Evolutionary conservation across 2,329 filamentous ascomycete genomes (phyloP).

Genomic region (Sclerotinia spermophila): DNA sequence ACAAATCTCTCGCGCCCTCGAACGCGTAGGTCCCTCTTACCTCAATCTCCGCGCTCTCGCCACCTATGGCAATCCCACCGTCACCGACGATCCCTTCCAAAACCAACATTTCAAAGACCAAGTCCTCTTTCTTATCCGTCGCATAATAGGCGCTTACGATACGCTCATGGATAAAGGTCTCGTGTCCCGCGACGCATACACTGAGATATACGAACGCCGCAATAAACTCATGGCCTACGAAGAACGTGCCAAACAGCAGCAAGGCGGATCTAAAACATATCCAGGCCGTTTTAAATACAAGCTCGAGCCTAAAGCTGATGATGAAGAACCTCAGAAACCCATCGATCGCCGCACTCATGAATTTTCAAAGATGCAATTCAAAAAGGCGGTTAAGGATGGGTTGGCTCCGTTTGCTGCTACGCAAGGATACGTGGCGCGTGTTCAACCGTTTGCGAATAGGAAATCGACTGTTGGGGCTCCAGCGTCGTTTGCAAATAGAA

Average conservation of each 20-base stretch:
- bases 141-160: slow-evolving; percentile 38
- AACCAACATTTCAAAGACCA: not conserved
- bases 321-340: not conserved
- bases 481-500: slow-evolving; percentile 10
- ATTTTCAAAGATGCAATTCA: slow-evolving; percentile 8
- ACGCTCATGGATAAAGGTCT: slow-evolving; percentile 32
- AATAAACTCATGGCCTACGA: slow-evolving; percentile 39
- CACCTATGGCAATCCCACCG: slow-evolving; percentile 25
- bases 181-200: slow-evolving; percentile 29
- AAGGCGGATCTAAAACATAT: not conserved
- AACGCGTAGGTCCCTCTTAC: slow-evolving; percentile 40
- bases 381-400: not conserved
- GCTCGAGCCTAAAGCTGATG: not conserved
- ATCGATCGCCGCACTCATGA: slow-evolving; percentile 28
- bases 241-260: not conserved
- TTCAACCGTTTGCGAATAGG: slow-evolving; percentile 1
- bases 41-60: slow-evolving; percentile 32
- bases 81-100: not conserved
- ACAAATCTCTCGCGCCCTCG: slow-evolving; percentile 50
- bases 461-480: not conserved
- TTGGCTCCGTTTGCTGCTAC: slow-evolving; percentile 3
- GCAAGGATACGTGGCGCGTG: slow-evolving; percentile 1
- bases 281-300: not conserved
- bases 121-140: slow-evolving; percentile 28
- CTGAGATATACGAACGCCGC: slow-evolving; percentile 32